Evolutionary conservation across 306 rosid species (phyloP).

Genomic region (Casuarina glauca): DNA sequence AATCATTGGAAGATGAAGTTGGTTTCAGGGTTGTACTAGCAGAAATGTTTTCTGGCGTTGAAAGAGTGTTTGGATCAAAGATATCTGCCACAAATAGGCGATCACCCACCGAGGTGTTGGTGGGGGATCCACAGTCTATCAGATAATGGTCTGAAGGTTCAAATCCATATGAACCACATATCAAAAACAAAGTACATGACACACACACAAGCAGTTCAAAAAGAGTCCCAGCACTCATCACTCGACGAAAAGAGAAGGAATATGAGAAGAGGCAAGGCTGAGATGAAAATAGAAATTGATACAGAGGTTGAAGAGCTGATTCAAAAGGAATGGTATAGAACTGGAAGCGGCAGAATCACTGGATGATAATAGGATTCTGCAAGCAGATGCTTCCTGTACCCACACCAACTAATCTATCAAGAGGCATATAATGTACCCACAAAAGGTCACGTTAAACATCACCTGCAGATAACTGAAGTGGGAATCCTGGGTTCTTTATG

Average conservation of each 20-base stretch:
- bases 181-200: slow-evolving; percentile 32
- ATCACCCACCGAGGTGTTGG: slow-evolving; percentile 35
- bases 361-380: background rate
- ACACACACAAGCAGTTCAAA: slow-evolving; percentile 27
- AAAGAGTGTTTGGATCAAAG: slow-evolving; percentile 40
- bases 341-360: background rate
- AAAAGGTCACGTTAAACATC: background rate
- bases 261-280: background rate
- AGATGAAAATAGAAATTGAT: background rate
- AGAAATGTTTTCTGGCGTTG: slow-evolving; percentile 31
- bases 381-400: background rate
- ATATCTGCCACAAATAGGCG: slow-evolving; percentile 51
- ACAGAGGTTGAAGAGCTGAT: slow-evolving; percentile 1
- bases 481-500: background rate
- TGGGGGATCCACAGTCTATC: slow-evolving; percentile 64
- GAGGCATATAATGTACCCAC: background rate
- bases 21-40: slow-evolving; percentile 31
- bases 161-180: slow-evolving; percentile 41
- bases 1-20: slow-evolving; percentile 31
- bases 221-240: slow-evolving; percentile 28
- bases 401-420: background rate
- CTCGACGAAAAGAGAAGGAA: background rate
- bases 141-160: slow-evolving; percentile 36
- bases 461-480: slow-evolving; percentile 11
- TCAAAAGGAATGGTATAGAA: background rate